Evolutionary conservation across 306 rosid genomes (phyloP), one percentile per base, ranked within the genome.

Genomic region (Abrus pulchellus): DNA sequence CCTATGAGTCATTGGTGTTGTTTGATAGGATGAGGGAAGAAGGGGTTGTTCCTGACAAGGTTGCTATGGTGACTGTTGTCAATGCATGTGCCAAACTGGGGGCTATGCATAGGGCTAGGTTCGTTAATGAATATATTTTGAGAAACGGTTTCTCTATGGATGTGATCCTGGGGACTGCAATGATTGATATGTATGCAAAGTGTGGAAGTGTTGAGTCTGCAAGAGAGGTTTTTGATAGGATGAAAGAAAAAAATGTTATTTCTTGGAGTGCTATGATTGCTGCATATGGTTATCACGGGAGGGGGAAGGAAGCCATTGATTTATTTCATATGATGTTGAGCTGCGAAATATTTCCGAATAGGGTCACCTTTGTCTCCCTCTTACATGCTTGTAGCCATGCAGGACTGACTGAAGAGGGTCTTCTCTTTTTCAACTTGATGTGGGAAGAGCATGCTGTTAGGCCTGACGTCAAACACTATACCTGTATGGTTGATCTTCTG

Each of bases 261-360:
- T 85, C 97, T 1, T 91, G 98, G 94, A 93, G 94, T 85, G 92
- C 97, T 32, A 86, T 94, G 97, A 92, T 94, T 79, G 90, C 90
- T 71, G 95, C 94, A 29, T 89, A 87, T 61, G 97, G 95, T 3
- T 90, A 87, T 75, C 97, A 91, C 52, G 94, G 95, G 14, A 85
- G 80, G 9, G 98, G 95, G 48, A 86, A 79, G 62, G 85, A 88
- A 71, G 97, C 97, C 64, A 71, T 90, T 57, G 91, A 85, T 48
- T 54, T 87, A 43, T 88, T 92, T 80, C 73, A 80, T 11, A 80
- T 74, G 90, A 94, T 92, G 98, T 68, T 88, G 83, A 65, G 79
- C 34, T 70, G 83, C 43, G 85, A 84, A 44, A 81, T 88, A 62
- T 86, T 68, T 1, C 97, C 98, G 0, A 92, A 89, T 62, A 82